Conservation (phyloP, 78 protist genomes). For the Dictyostelium citrinum region DNA sequence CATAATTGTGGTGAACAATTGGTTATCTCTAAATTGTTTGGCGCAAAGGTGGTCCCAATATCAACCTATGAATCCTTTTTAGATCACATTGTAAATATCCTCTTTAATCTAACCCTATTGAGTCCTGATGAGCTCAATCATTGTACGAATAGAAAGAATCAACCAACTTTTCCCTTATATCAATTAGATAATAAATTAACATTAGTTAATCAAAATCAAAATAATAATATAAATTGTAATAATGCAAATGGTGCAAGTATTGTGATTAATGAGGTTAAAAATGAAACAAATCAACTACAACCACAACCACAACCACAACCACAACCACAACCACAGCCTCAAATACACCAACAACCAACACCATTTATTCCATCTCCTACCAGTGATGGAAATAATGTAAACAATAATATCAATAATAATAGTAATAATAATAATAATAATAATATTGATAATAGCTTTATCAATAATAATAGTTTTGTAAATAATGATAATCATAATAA, state of each 20-base stretch:
- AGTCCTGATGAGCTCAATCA: neutral
- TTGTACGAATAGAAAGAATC: neutral
- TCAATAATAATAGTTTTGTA: neutral
- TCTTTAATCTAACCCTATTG: neutral
- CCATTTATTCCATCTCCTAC: neutral
- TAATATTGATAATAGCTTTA: no score
- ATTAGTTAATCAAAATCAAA: neutral
- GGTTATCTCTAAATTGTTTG: neutral
- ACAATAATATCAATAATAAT: neutral
- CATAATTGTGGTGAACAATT: neutral
- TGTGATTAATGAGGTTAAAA: neutral
- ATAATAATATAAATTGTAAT: no score
- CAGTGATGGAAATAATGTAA: neutral
- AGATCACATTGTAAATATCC: neutral
- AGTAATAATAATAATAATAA: no score
- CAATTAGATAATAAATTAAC: neutral
- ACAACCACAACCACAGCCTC: neutral
- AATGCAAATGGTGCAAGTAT: neutral
- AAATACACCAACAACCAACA: neutral
- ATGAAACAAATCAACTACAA: neutral
- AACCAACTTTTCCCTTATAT: neutral
- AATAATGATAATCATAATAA: neutral
- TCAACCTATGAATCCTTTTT: neutral
- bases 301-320: neutral
- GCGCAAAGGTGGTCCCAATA: neutral